These are phyloP conservation scores for Pseudonitzschia delicatissima DNA, from an alignment of 108 stramenopile species.

Conservation along the genomic window DNA sequence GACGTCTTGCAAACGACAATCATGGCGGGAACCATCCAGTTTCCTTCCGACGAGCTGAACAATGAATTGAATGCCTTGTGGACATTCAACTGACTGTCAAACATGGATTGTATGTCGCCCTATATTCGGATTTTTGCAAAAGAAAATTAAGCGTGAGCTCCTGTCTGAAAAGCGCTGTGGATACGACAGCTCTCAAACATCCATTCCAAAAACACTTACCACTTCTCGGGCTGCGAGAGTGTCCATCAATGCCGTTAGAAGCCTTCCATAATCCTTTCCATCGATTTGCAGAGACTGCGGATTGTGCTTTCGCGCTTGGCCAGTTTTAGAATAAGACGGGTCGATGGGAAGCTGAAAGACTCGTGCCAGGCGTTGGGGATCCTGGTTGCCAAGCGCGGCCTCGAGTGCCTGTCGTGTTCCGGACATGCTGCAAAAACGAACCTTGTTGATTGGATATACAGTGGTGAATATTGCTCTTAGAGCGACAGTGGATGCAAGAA, in stretches of 20 bases:
- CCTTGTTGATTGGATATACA: no score
- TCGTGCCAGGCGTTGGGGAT: conserved; percentile 23
- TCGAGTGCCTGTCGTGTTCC: conserved; percentile 9
- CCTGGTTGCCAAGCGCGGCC: conserved; percentile 21
- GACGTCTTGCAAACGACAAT: conserved; percentile 73
- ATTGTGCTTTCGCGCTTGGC: conserved; percentile 11
- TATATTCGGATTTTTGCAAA: not conserved
- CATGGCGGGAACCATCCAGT: conserved; percentile 81
- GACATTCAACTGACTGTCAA: conserved; percentile 59
- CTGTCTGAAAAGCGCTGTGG: no score
- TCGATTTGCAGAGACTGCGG: conserved; percentile 46
- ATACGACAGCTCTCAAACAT: no score
- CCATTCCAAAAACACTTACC: conserved; percentile 32
- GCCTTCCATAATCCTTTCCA: conserved; percentile 57
- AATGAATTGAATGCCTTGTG: conserved; percentile 69
- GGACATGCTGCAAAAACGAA: no score
- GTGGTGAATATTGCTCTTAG: no score
- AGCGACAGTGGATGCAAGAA: no score
- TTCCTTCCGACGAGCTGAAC: conserved; percentile 67
- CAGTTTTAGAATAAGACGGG: not conserved
- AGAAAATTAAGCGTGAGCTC: not conserved
- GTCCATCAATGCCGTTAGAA: conserved; percentile 57
- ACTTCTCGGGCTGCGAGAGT: conserved; percentile 52
- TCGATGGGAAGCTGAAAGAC: conserved; percentile 11
- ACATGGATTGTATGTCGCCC: conserved; percentile 51